Conservation (phyloP, 148 eudicot species). For the Amaranthus cruentus region DNA sequence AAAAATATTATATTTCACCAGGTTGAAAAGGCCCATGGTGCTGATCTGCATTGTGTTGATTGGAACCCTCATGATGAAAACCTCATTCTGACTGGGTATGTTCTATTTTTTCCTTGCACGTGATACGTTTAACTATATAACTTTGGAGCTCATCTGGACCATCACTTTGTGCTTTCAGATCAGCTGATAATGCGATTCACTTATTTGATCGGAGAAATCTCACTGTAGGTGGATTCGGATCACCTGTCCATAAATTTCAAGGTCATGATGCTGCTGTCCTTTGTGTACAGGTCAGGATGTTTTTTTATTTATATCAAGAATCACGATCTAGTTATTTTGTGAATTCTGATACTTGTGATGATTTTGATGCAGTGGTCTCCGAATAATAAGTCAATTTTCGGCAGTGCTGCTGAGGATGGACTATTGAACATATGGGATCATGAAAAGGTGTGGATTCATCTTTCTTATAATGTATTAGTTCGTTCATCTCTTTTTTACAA, state of each 20-base stretch:
- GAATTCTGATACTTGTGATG: background rate
- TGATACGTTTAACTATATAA: background rate
- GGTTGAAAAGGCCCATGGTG: conserved; percentile 93
- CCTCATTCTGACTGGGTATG: conserved; percentile 82
- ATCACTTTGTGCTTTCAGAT: conserved; percentile 37
- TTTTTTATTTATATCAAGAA: background rate
- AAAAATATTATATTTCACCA: conserved; percentile 18
- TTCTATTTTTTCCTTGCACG: conserved; percentile 7
- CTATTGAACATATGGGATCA: conserved; percentile 87
- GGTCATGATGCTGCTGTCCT: conserved; percentile 74
- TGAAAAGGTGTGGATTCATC: conserved; percentile 45
- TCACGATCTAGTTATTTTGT: background rate
- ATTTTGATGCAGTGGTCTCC: conserved; percentile 83
- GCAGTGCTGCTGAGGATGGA: conserved; percentile 97
- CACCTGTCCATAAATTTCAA: conserved; percentile 78
- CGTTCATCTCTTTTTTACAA: background rate
- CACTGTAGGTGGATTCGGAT: conserved; percentile 62
- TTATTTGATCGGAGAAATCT: conserved; percentile 88
- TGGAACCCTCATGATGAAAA: conserved; percentile 87
- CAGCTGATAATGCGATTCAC: conserved; percentile 83
- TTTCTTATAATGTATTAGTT: background rate
- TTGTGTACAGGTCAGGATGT: conserved; percentile 63
- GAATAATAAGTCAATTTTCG: conserved; percentile 70
- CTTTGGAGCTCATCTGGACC: background rate
- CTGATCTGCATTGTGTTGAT: conserved; percentile 97